Base-by-base conservation (phyloP, 331 rosid species). In the Rhamnella rubrinervis region DNA sequence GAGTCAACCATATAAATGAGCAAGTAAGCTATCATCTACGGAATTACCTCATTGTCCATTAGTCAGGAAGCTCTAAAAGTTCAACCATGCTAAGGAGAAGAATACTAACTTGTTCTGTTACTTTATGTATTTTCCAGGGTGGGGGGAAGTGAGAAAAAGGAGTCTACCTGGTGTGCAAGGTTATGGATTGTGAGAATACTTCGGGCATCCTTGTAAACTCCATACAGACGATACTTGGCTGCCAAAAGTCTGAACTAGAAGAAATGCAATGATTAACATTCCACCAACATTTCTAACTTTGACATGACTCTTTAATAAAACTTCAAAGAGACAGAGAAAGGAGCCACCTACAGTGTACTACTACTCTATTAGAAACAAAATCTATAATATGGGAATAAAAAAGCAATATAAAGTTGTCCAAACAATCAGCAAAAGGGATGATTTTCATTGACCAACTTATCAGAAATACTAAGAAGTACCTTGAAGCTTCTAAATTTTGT, bases 161-260 rank as follows among this genome's bases (percentile, higher is more conserved):
- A 50, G 18, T 57, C 17, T 37, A 89, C 97, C 95, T 92, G 97
- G 72, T 92, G 97, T 61, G 92, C 91, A 39, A 92, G 85, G 69
- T 92, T 92, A 71, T 92, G 97, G 70, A 92, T 92, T 53, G 87
- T 89, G 58, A 92, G 89, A 72, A 92, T 69, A 76, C 96, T 85
- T 16, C 97, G 87, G 6, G 96, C 92, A 77, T 92, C 97, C 75
- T 78, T 89, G 78, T 89, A 84, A 60, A 84, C 86, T 71, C 95
- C 97, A 78, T 81, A 67, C 6, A 95, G 95, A 66, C 92, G 93
- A 84, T 92, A 89, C 73, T 89, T 92, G 2, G 95, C 84, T 13
- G 92, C 96, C 85, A 92, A 78, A 77, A 92, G 86, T 64, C 97
- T 92, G 87, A 83, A 88, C 58, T 75, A 73, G 60, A 84, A 63